Base-by-base conservation (phyloP, 2,329 filamentous ascomycete species). In the Blastomyces silverae region DNA sequence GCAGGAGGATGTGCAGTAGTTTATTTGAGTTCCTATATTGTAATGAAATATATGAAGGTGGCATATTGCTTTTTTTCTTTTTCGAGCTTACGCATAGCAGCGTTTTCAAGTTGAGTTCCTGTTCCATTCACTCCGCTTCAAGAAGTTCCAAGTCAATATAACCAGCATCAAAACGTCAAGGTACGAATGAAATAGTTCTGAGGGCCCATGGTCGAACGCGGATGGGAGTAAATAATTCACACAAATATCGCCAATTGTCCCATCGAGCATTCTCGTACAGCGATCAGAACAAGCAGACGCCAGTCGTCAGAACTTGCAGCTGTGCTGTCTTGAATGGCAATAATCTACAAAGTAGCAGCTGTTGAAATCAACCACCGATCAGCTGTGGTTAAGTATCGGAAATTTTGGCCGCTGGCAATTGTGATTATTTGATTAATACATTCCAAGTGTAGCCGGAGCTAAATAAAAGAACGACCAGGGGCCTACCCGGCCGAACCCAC, bases 31-130 rank as follows among this genome's bases (percentile, higher is more conserved):
- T 28, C 22, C 50, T 28, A 25, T 28, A 25, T 37, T 56, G 6
- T n/a, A 56, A 37, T 56, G 53, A 56, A 34, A 56, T 56, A 37
- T n/a, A 56, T 56, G 53, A 22, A 2, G 53, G 20, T 56, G 31
- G 10, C 31, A 56, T 2, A 56, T 34, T 37, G 17, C 20, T 20
- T 20, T 50, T 31, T n/a, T 56, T 56, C 31, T 6, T 5, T 1
- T 39, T 39, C 10, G 28, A n/a, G 15, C 31, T 34, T 56, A 10
- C 25, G 7, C 25, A 56, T 13, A 13, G 1, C 3, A 25, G 3
- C 48, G 37, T n/a, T 48, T 48, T 48, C 20, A 22, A 10, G 10
- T 22, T 8, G 46, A 22, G 20, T 48, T 28, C 50, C 50, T 25
- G 11, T 5, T 28, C 22, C 11, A 28, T 7, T 17, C 13, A 13